Conservation (phyloP, 257 asterid species). For the Dorcoceras hygrometricum region DNA sequence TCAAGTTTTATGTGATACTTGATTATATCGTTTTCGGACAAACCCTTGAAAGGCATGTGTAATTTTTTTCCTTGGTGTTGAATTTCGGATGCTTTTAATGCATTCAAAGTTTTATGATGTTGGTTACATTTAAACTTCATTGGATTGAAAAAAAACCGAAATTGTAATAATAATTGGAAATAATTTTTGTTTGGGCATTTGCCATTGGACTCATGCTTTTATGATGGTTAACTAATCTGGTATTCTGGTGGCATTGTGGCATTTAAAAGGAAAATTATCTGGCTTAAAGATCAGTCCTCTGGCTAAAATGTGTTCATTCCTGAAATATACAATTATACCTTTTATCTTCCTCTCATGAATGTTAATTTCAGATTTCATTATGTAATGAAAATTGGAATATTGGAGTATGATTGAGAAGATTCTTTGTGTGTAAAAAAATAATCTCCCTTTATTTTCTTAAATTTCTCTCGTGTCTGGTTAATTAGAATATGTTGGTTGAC, state of each 20-base stretch:
- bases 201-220: background rate
- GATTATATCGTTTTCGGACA: background rate
- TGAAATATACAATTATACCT: background rate
- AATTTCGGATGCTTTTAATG: background rate
- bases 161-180: background rate
- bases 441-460: background rate
- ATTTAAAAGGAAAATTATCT: background rate
- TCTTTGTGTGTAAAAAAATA: constrained; percentile 13
- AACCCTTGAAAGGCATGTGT: constrained; percentile 1
- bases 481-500: constrained; percentile 15
- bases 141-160: background rate
- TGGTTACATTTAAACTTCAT: background rate
- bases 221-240: background rate
- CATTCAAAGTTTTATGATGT: constrained; percentile 1
- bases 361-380: constrained; percentile 7
- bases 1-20: background rate
- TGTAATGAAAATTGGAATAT: background rate
- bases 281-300: background rate
- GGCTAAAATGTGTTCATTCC: background rate
- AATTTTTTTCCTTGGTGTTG: background rate
- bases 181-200: background rate
- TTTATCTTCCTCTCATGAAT: background rate
- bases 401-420: constrained; percentile 13
- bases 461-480: constrained; percentile 16
- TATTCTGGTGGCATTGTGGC: background rate